Base-by-base conservation (phyloP, 2,329 filamentous ascomycete genomes). In the Esteya vermicola region DNA sequence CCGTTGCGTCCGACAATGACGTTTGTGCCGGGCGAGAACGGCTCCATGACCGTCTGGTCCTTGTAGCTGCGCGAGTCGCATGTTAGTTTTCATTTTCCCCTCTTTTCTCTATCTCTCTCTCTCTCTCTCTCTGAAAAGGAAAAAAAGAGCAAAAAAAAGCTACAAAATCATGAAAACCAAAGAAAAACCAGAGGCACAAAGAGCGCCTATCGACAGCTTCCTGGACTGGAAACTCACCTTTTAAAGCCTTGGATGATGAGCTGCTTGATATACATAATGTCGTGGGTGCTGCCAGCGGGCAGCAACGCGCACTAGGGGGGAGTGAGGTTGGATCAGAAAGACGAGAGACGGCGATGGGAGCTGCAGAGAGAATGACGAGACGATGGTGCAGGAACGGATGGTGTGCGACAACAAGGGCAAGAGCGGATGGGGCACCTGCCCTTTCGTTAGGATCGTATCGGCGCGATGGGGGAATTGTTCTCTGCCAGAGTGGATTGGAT, bases 191-290 rank as follows among this genome's bases (percentile, higher is more conserved):
- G n/a, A n/a, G n/a, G n/a, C n/a, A n/a, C n/a, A n/a, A n/a, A n/a
- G n/a, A n/a, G n/a, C n/a, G n/a, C n/a, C n/a, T n/a, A n/a, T n/a
- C n/a, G n/a, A n/a, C 16, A 26, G 16, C 19, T 14, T n/a, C 35
- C 21, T 27, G 36, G 30, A 37, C 35, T 33, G 35, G 41, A 36
- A 30, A 39, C 42, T 55, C 62, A 50, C 86, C 86, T 95, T 67
- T 98, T 98, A 67, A 98, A 98, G 77, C 91, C 91, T 62, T 98
- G 91, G 58, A 98, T 96, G 61, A 95, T 96, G 61, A 96, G 95
- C 68, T 98, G 91, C 63, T 98, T 98, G 73, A 98, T 95, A 68
- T 93, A 91, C 88, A 95, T 94, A 57, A 52, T 68, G 59, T 54
- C 48, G 44, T 26, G 40, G 39, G 39, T 39, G 51, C 54, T 54